Base-by-base conservation (phyloP, 1,139 yeast genomes). In the Arxiozyma slooffiae region DNA sequence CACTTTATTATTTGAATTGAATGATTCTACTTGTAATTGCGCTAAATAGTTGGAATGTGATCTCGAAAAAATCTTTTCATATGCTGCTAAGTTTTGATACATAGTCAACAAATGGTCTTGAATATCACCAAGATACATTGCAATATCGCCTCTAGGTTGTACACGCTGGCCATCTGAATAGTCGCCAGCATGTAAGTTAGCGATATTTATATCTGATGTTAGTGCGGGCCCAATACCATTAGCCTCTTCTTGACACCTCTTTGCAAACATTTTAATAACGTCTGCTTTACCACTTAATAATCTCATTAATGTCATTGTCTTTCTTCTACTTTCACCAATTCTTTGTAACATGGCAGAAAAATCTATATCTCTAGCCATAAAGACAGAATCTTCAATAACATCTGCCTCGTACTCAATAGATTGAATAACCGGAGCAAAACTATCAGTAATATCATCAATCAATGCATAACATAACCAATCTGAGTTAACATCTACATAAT, bases 81-180 rank as follows among this genome's bases (percentile, higher is more conserved):
- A 90, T 2, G 95, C 87, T 48, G 82, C 70, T 63, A 90, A 77
- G 61, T 88, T 89, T 68, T 89, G 96, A 67, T 82, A 85, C 97
- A 90, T 90, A 18, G 97, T 90, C 55, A 90, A 82, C 60, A 90
- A 86, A 77, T 90, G 98, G 76, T 90, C 97, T 71, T 90, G 97
- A 62, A 90, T 90, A 80, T 92, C 98, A 53, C 97, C 97, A 55
- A 92, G 71, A 67, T 90, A 92, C 56, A 92, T 74, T 0, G 92
- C 92, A 63, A 85, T 85, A 62, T 85, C 92, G 17, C 84, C 89
- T 62, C 94, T 75, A 52, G 92, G 92, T 63, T 52, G 53, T 23
- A 41, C 48, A 30, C 41, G 38, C 24, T 45, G 38, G 7, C 44
- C 39, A 44, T 34, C 47, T 26, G 44, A 26, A 17, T 44, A 34